Evolutionary conservation across 768 basidiomycete genomes (phyloP).

Genomic region (Termitomyces heimii): DNA sequence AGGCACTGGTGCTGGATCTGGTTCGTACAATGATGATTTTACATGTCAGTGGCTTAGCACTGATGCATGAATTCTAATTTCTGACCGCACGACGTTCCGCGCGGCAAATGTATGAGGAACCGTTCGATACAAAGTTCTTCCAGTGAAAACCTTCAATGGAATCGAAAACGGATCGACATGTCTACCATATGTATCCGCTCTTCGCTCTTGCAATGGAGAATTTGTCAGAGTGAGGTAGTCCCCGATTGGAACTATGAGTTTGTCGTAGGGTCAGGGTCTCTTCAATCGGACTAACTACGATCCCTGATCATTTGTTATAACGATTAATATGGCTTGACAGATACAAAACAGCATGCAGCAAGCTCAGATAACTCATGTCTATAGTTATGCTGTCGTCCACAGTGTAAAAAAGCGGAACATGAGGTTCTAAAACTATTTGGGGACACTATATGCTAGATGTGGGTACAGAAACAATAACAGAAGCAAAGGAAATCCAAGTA

Average conservation of each 20-base stretch:
- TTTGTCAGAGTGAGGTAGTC: too few species aligned
- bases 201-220: too few species aligned
- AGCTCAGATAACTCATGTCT: neutral
- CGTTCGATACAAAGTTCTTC: too few species aligned
- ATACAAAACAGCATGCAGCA: neutral
- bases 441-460: neutral
- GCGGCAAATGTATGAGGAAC: too few species aligned
- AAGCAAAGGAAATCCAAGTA: neutral
- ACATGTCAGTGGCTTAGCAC: slow-evolving; percentile 9
- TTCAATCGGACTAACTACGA: too few species aligned
- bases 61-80: too few species aligned
- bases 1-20: neutral
- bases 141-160: too few species aligned
- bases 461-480: neutral
- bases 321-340: neutral
- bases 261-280: neutral
- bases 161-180: too few species aligned
- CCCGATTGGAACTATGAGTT: too few species aligned
- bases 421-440: neutral
- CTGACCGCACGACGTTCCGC: too few species aligned
- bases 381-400: neutral
- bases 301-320: neutral
- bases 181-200: too few species aligned
- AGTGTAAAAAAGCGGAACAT: neutral
- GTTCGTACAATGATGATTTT: slow-evolving; percentile 22